Percentiles rank a stretch among this genome's conserved stretches.
These are phyloP conservation scores for Clitocybe nebularis DNA, from an alignment of 1,284 basidiomycete species.

Conservation along the genomic window DNA sequence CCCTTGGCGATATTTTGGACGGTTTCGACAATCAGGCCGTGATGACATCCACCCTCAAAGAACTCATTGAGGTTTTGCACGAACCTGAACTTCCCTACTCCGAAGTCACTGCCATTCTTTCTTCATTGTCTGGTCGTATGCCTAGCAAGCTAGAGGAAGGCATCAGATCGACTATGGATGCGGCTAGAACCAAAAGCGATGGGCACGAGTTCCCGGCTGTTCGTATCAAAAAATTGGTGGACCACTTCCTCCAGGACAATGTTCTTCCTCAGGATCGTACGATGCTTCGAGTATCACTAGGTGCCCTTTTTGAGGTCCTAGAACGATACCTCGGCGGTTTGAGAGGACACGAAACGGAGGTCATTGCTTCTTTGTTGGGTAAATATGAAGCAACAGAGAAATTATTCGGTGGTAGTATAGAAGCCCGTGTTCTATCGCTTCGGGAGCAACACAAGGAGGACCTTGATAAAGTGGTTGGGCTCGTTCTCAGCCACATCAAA, in stretches of 20 bases:
- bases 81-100: slow-evolving; percentile 90
- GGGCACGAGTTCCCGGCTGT: slow-evolving; percentile 82
- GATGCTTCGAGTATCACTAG: slow-evolving; percentile 73
- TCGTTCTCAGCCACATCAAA: slow-evolving; percentile 95
- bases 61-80: slow-evolving; percentile 74
- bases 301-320: slow-evolving; percentile 72
- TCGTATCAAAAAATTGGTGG: slow-evolving; percentile 80
- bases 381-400: slow-evolving; percentile 86
- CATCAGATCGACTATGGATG: slow-evolving; percentile 78
- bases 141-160: slow-evolving; percentile 88
- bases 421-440: slow-evolving; percentile 87
- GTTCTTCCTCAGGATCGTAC: slow-evolving; percentile 76
- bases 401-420: slow-evolving; percentile 89
- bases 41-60: slow-evolving; percentile 81
- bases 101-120: slow-evolving; percentile 81
- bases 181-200: slow-evolving; percentile 65
- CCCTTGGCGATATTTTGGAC: slow-evolving; percentile 90
- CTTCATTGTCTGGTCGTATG: slow-evolving; percentile 90
- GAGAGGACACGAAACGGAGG: slow-evolving; percentile 83
- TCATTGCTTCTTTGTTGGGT: slow-evolving; percentile 68
- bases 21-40: slow-evolving; percentile 93
- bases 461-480: slow-evolving; percentile 83
- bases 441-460: slow-evolving; percentile 92
- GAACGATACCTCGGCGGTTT: slow-evolving; percentile 82
- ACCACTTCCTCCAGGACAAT: slow-evolving; percentile 82